Evolutionary conservation across 176 grass and related monocot species (phyloP).

Genomic region (Juncus inflexus): DNA sequence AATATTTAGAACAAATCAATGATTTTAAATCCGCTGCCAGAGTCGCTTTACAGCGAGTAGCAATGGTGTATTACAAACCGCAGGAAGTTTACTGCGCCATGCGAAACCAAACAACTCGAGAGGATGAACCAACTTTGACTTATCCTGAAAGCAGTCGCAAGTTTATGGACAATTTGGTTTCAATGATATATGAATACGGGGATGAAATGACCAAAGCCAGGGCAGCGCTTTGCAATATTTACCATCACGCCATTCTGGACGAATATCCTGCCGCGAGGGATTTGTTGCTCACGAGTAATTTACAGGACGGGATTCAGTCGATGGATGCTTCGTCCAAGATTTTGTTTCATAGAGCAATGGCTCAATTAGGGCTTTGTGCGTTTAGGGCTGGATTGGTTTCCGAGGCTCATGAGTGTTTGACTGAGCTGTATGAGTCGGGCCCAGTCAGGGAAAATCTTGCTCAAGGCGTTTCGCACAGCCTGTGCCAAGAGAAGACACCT

Average conservation of each 20-base stretch:
- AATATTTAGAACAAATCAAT: constrained; percentile 48
- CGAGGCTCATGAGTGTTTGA: constrained; percentile 68
- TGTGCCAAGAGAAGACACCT: constrained; percentile 77
- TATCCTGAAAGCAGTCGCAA: constrained; percentile 60
- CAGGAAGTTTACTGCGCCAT: constrained; percentile 85
- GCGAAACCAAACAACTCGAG: constrained; percentile 38
- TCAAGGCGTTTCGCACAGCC: constrained; percentile 60
- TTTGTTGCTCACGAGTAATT: constrained; percentile 74
- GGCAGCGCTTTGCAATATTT: constrained; percentile 82
- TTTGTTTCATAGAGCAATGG: constrained; percentile 71
- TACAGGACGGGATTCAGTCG: constrained; percentile 73
- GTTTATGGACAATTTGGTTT: constrained; percentile 69
- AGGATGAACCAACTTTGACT: constrained; percentile 38
- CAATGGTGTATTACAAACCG: constrained; percentile 79
- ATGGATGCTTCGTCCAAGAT: constrained; percentile 85
- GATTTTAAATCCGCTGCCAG: constrained; percentile 68
- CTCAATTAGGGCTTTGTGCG: constrained; percentile 64
- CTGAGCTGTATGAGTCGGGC: constrained; percentile 61
- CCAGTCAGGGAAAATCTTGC: constrained; percentile 79
- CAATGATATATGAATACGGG: constrained; percentile 61
- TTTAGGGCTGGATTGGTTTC: constrained; percentile 70
- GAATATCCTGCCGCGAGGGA: constrained; percentile 66
- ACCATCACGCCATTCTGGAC: constrained; percentile 81
- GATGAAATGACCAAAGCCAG: constrained; percentile 84
- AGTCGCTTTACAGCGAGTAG: constrained; percentile 60